Evolutionary conservation across 495 filamentous ascomycete genomes (phyloP).

Genomic region (Ramalina intermedia): DNA sequence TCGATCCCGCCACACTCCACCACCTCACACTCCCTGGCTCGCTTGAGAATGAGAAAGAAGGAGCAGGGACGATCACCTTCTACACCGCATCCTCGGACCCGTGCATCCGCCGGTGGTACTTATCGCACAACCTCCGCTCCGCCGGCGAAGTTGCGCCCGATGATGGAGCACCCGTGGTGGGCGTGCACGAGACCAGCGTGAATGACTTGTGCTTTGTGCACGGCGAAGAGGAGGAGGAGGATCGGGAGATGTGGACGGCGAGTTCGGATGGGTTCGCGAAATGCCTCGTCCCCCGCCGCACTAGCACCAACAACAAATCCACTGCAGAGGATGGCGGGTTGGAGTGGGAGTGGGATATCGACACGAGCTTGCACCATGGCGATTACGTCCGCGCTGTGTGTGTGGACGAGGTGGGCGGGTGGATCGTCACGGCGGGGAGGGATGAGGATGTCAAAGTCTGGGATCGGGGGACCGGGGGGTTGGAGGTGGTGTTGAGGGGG

Average conservation of each 20-base stretch:
- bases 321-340: too few relatives aligned
- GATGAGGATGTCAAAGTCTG: constrained; percentile 88
- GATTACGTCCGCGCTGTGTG: constrained; percentile 81
- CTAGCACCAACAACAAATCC: too few relatives aligned
- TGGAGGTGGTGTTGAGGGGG: constrained; percentile 64
- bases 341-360: constrained; percentile 38
- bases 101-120: constrained; percentile 63
- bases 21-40: neutral
- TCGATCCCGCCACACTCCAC: constrained; percentile 44
- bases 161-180: constrained; percentile 39
- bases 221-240: constrained; percentile 29
- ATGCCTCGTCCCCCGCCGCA: constrained; percentile 43
- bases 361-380: constrained; percentile 61
- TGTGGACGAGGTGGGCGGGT: constrained; percentile 52
- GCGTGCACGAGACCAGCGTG: constrained; percentile 76
- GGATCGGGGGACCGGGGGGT: constrained; percentile 59
- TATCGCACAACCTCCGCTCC: constrained; percentile 21
- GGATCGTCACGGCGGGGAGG: constrained; percentile 78
- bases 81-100: constrained; percentile 74
- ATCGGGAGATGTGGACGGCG: constrained; percentile 77
- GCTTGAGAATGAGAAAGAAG: too few relatives aligned
- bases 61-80: constrained; percentile 29
- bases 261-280: constrained; percentile 75
- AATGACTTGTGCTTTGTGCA: constrained; percentile 48
- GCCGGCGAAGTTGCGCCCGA: constrained; percentile 27